phyloP scores from a whole-genome alignment of 192 early-diverging fungal species.

The Coemansia umbellata region DNA sequence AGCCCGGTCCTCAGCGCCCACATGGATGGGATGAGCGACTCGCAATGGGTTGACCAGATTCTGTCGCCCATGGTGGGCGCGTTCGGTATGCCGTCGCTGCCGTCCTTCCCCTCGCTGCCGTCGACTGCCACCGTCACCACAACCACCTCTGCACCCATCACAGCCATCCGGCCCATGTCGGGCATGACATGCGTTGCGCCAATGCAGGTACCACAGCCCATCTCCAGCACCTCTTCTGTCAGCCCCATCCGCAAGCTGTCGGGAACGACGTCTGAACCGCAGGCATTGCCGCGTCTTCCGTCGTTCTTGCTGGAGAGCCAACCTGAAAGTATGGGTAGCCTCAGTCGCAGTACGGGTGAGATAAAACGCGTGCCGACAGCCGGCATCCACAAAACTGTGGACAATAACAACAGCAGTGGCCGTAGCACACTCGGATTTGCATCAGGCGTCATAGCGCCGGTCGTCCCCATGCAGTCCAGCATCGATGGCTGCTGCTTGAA shows the following conservation, averaged over 20 bases:
- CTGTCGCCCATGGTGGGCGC: conserved; percentile 21
- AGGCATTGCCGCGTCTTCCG: too few relatives aligned
- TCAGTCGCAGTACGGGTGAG: too few relatives aligned
- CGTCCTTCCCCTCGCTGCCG: background rate
- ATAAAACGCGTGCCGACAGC: too few relatives aligned
- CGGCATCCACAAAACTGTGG: too few relatives aligned
- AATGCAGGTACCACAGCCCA: background rate
- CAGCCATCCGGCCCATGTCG: background rate
- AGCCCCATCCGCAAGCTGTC: background rate
- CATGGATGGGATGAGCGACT: conserved; percentile 3
- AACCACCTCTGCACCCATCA: background rate
- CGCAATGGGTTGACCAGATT: conserved; percentile 28
- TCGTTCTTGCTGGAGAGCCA: too few relatives aligned
- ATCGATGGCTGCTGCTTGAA: background rate
- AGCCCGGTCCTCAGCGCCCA: background rate
- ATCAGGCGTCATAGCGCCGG: conserved; percentile 6
- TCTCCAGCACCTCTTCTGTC: background rate
- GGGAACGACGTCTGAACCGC: background rate
- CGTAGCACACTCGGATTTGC: conserved; percentile 4
- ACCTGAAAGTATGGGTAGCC: too few relatives aligned
- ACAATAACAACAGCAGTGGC: background rate
- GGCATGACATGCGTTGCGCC: too few relatives aligned
- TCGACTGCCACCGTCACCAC: background rate
- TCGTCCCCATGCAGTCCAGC: background rate
- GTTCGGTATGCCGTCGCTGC: background rate